Evolutionary conservation across 108 stramenopile genomes (phyloP).

Genomic region (Parmales sp.): DNA sequence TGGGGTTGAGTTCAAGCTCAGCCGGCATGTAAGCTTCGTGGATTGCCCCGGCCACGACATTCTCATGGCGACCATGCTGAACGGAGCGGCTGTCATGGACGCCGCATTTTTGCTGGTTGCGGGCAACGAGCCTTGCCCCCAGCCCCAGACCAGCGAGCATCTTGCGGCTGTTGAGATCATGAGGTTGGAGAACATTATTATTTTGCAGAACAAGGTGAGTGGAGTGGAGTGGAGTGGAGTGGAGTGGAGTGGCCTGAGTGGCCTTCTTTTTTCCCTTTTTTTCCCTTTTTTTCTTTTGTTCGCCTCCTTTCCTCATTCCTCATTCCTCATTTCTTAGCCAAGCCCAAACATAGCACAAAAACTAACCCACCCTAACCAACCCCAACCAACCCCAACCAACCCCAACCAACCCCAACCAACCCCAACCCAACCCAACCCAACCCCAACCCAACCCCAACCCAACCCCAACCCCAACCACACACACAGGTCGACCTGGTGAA

Average conservation of each 20-base stretch:
- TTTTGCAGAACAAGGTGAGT: conserved; percentile 96
- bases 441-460: not conserved
- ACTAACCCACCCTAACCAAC: no score
- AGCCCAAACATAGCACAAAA: no score
- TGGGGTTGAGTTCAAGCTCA: conserved; percentile 71
- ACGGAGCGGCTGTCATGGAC: conserved; percentile 99
- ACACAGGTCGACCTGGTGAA: no score
- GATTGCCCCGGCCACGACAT: conserved; percentile 99
- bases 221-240: not conserved
- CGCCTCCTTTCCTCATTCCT: no score
- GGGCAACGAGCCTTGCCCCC: conserved; percentile 97
- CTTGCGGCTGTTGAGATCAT: conserved; percentile 99
- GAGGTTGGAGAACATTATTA: conserved; percentile 93
- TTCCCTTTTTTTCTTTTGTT: no score
- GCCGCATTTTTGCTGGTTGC: conserved; percentile 98
- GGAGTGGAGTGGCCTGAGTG: no score
- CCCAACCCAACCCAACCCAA: not conserved
- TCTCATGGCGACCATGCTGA: conserved; percentile 99
- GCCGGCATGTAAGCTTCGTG: conserved; percentile 95
- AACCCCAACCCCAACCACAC: not conserved
- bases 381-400: no score
- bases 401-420: not conserved
- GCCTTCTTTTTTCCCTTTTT: no score
- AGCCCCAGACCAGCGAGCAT: conserved; percentile 99
- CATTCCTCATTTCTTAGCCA: no score